Conservation (phyloP, 148 eudicot genomes). For the Dianthus caryophyllus region DNA sequence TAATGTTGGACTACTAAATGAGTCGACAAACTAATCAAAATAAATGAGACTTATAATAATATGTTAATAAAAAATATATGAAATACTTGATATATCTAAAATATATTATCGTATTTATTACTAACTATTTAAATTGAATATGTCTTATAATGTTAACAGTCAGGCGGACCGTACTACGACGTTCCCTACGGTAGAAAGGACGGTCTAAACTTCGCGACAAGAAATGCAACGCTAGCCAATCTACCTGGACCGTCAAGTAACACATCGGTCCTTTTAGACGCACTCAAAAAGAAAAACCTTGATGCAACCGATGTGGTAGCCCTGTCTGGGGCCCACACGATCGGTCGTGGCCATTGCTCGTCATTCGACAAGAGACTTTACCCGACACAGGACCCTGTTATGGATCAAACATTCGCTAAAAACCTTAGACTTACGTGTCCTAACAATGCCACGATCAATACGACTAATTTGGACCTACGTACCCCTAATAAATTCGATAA, state of each 20-base stretch:
- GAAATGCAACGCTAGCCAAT: constrained; percentile 21
- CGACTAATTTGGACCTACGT: constrained; percentile 31
- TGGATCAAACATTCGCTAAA: constrained; percentile 29
- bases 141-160: constrained; percentile 16
- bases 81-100: too few relatives aligned
- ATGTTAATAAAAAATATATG: too few relatives aligned
- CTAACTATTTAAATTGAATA: too few relatives aligned
- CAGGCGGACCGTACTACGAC: constrained; percentile 38
- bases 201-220: constrained; percentile 30
- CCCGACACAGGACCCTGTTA: constrained; percentile 33
- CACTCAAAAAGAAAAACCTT: constrained; percentile 18
- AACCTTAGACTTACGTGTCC: constrained; percentile 35
- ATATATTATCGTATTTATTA: too few relatives aligned
- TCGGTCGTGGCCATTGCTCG: constrained; percentile 35
- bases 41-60: too few relatives aligned
- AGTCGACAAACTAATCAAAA: too few relatives aligned
- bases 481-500: constrained; percentile 40
- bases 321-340: constrained; percentile 51
- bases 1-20: too few relatives aligned
- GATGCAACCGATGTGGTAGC: constrained; percentile 36
- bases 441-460: constrained; percentile 11
- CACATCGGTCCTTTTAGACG: constrained; percentile 24
- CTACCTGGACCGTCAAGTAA: constrained; percentile 33
- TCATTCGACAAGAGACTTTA: constrained; percentile 29
- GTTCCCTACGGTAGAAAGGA: constrained; percentile 40